Evolutionary conservation across 1,284 basidiomycete species (phyloP), one percentile per base, ranked within the genome.

Genomic region (Pholiota adiposa): DNA sequence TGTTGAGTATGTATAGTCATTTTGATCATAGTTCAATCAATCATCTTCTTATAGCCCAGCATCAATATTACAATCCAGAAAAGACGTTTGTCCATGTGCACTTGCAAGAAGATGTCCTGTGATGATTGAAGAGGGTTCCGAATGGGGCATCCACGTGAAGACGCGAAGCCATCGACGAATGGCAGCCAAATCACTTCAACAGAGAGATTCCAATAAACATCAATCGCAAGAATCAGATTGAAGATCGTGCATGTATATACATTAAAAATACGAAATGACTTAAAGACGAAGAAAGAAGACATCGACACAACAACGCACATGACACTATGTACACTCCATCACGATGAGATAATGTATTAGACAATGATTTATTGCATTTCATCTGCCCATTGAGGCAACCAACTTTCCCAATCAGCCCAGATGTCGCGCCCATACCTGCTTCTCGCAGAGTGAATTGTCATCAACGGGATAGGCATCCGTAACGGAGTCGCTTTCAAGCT

Each of bases 61-160:
- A 1, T 78, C 84, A 18, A 72, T 86, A 8, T 73, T 94, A 1
- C 74, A 80, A 51, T 83, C 85, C 0, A 81, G 88, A 54, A 82
- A 77, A 51, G 89, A 66, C 68, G 82, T 4, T 73, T 84, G 1
- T 98, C 81, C 0, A 69, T 82, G 1, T 98, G 96, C 70, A 94
- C 93, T 0, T 70, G 4, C 80, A 93, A 60, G 69, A 79, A 0
- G 71, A 77, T 76, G 82, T 25, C 95, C 96, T 0, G 80, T 93
- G 56, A 89, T 95, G 81, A 80, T 97, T 12, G 86, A 90, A 54
- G 83, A 86, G 70, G 85, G 85, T 2, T 72, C 75, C 12, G 83
- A 89, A 62, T 92, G 91, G 87, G 79, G 82, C 0, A 73, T 70
- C 0, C 94, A 97, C 73, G 68, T 79, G 36, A 77, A 75, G 41